Percentiles rank a stretch among this genome's conserved stretches.
Conservation (phyloP, 2,329 filamentous ascomycete genomes). For the Epichloe uncinata region DNA sequence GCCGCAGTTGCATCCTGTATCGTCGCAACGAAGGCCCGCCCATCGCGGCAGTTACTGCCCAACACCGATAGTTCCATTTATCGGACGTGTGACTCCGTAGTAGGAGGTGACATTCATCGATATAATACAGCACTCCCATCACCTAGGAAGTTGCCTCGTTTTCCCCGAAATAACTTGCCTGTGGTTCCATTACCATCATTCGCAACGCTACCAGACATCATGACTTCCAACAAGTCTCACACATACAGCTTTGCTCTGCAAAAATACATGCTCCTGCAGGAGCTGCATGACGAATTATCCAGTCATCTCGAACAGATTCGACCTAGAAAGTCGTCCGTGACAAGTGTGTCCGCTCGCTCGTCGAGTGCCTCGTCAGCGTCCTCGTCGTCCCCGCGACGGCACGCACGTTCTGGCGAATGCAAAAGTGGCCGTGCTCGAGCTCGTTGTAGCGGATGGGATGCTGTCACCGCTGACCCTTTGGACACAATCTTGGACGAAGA, state of each 20-base stretch:
- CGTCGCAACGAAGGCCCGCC: background rate
- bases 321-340: slow-evolving; percentile 21
- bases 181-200: background rate
- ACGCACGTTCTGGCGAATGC: slow-evolving; percentile 21
- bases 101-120: slow-evolving; percentile 7
- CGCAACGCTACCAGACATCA: slow-evolving; percentile 9
- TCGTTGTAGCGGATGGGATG: slow-evolving; percentile 22
- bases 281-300: slow-evolving; percentile 39
- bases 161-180: no score
- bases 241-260: slow-evolving; percentile 36
- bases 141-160: background rate
- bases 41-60: slow-evolving; percentile 3
- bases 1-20: slow-evolving; percentile 5
- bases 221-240: slow-evolving; percentile 16
- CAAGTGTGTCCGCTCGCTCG: slow-evolving; percentile 24
- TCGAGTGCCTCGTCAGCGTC: slow-evolving; percentile 46
- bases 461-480: slow-evolving; percentile 15
- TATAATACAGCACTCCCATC: background rate
- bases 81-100: background rate
- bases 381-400: slow-evolving; percentile 35
- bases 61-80: background rate
- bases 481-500: slow-evolving; percentile 33
- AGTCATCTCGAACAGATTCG: slow-evolving; percentile 38
- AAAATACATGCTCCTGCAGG: slow-evolving; percentile 39
- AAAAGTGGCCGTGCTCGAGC: slow-evolving; percentile 14